Evolutionary conservation across 2,329 filamentous ascomycete species (phyloP), one percentile per base, ranked within the genome.

Genomic region (Pyrenochaeta sp.): DNA sequence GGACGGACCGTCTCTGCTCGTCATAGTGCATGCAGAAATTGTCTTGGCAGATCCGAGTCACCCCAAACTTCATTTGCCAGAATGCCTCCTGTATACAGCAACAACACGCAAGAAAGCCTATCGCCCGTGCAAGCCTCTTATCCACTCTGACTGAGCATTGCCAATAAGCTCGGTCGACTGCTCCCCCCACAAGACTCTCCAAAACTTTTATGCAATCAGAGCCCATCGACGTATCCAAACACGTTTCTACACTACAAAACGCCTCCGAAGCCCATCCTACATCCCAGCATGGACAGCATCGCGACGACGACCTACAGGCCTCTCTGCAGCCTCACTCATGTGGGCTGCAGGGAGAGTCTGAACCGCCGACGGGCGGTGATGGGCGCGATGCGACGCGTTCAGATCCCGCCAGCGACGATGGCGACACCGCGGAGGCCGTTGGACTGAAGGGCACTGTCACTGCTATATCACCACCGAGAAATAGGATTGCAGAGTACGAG

Each of bases 151-250:
- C 75, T 77, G 75, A 77, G 74, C 73, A 74, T 53, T 64, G 73
- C 56, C 54, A 60, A 64, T 78, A 82, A 83, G 85, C 81, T 87
- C 86, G 83, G 86, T 88, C 85, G 74, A 72, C 69, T 70, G 64
- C 66, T 66, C 67, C 65, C 67, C 57, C 65, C 64, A 59, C 64
- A 58, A 58, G 72, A 67, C 68, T 65, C 64, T 64, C 67, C 69
- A 73, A 77, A 74, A 73, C 76, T 88, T 89, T 84, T 88, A 89
- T 89, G 87, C 86, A 86, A 84, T 77, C 86, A 82, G 86, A 84
- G 84, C 78, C 81, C 70, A 71, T 80, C 72, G 77, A 81, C 79
- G 78, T 78, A 75, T 79, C 76, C 73, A 80, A 81, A 78, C 79
- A 79, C 77, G 77, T 75, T 68, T 72, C 73, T 59, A 71, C 75